These are phyloP conservation scores for Fusarium multiceps DNA, from an alignment of 2,329 filamentous ascomycete genomes.

Conservation along the genomic window DNA sequence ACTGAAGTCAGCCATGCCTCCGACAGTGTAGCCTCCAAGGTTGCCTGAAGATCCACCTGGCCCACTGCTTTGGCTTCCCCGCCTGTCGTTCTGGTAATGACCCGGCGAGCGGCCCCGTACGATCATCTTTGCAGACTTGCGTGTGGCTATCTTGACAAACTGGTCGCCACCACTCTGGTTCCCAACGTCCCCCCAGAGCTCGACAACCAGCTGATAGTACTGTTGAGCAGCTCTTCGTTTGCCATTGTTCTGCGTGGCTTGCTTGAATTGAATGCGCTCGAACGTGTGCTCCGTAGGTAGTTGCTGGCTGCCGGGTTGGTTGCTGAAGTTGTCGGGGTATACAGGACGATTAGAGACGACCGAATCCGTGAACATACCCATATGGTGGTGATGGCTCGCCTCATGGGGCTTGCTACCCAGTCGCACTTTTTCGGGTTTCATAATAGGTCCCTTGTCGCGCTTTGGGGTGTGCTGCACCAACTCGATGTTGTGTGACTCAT, in stretches of 20 bases:
- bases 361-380: constrained; percentile 58
- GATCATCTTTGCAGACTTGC: constrained; percentile 83
- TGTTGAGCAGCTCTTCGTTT: constrained; percentile 91
- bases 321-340: constrained; percentile 58
- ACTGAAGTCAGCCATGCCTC: constrained; percentile 46
- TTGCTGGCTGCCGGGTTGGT: constrained; percentile 49
- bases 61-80: constrained; percentile 76
- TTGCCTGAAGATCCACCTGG: constrained; percentile 72
- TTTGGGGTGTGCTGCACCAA: constrained; percentile 93
- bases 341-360: constrained; percentile 43
- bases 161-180: constrained; percentile 57
- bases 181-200: constrained; percentile 79
- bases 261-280: constrained; percentile 94
- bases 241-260: constrained; percentile 92
- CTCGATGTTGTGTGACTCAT: constrained; percentile 80
- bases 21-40: constrained; percentile 58
- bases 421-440: constrained; percentile 75
- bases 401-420: constrained; percentile 76
- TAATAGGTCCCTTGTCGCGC: constrained; percentile 85
- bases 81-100: constrained; percentile 79
- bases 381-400: constrained; percentile 57
- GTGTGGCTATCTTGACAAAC: constrained; percentile 77
- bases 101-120: constrained; percentile 87
- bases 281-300: constrained; percentile 72
- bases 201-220: constrained; percentile 90